Base-by-base conservation (phyloP, 1,284 basidiomycete species). In the Puccinia coronata region DNA sequence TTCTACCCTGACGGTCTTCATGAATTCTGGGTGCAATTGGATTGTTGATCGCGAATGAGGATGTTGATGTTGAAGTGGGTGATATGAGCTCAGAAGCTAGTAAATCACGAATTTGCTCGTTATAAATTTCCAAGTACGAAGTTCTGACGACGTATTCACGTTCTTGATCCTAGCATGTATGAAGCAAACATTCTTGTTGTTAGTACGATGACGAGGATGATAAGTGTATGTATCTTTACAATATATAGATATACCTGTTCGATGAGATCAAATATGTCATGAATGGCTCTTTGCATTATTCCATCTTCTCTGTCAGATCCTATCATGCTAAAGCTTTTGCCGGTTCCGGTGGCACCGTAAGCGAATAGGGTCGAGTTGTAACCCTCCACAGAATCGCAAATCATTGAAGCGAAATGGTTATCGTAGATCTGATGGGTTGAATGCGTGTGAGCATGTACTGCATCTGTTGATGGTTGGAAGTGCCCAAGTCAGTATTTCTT, bases 311-410 rank as follows among this genome's bases (percentile, higher is more conserved):
- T 88, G 12, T 92, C 91, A 47, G 90, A 91, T 16, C 96, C 96
- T 6, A 89, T 90, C 65, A 99, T 90, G 23, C 94, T 97, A 85
- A 92, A 95, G 0, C 95, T 97, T 88, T 97, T 98, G 73, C 95
- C 95, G n/a, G 92, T 92, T 0, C 92, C 93, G 0, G 93, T 94
- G 61, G 87, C 87, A 43, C 94, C 95, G 55, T 78, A 78, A n/a
- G 95, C 95, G 84, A 97, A 97, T 69, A 96, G 91, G 83, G 98
- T 94, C 16, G 95, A 91, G 86, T 99, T 98, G 88, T 91, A 98
- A 14, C 96, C 96, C 72, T 96, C 94, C 93, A 98, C 97, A 12
- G 95, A 93, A 25, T 94, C 93, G 82, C 87, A 84, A 0, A 90
- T 88, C n/a, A 90, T 85, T 0, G 88, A 87, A 0, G 87, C 84